Evolutionary conservation across 192 early-diverging fungal genomes (phyloP), one percentile per base, ranked within the genome.

Genomic region (Chytriomyces confervae): DNA sequence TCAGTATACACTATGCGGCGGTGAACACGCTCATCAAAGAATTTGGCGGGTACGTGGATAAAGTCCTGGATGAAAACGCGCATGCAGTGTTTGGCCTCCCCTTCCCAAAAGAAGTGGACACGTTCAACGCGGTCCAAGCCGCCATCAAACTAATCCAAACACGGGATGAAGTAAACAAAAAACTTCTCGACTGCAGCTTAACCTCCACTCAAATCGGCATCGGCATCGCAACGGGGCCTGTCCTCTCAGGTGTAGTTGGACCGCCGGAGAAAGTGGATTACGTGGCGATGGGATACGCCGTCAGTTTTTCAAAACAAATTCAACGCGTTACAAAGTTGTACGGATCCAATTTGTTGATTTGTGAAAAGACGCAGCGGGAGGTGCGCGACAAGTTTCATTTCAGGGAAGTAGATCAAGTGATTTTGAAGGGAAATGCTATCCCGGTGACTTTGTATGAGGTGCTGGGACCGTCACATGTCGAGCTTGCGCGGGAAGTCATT

Each of bases 401-500:
- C 18, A 61, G 85, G 50, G 84, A 88, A 66, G 46, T 88, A 3
- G 87, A 88, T 66, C 68, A 66, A 10, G 74, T 84, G 7, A 51
- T 66, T 7, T 66, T 73, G 11, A 48, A 61, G 57, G 78, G 76
- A 10, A 65, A 46, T 6, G 7, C 45, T n/a, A 49, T 24, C 13
- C 62, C 66, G 11, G 45, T 87, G n/a, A 79, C 81, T 3, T 43
- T 88, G 7, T 86, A 77, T 76, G 83, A 88, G 72, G 83, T 88
- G 20, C 60, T 86, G 9, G 81, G 65, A 11, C 24, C 51, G 7
- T 27, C 51, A 0, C 46, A 76, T 20, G 36, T 50, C 5, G 78
- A 80, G 29, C 69, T 84, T 24, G 62, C 78, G 7, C 81, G 84
- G 47, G 81, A 82, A 48, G 44, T 76, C 7, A 77, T 88, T 75